Percentiles rank a stretch among this genome's conserved stretches.
Evolutionary conservation across 805 yeast genomes (phyloP).

Genomic region (Wickerhamiella siamensis): DNA sequence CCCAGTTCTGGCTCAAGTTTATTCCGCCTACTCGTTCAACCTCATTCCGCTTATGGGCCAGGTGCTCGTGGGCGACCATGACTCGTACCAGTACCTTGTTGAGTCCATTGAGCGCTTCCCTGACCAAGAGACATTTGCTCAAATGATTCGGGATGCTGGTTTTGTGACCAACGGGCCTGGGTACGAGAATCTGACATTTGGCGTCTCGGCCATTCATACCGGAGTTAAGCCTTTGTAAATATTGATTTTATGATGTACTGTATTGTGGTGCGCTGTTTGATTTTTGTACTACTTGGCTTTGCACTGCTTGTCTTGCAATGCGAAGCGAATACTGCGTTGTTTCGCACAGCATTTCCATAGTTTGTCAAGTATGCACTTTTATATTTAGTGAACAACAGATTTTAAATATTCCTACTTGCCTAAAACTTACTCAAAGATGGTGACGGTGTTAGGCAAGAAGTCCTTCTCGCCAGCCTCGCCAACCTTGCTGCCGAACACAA

Average conservation of each 20-base stretch:
- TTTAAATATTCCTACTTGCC: no score
- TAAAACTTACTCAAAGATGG: conserved; percentile 20
- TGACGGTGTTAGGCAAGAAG: conserved; percentile 31
- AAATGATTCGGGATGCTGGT: conserved; percentile 90
- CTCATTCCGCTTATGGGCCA: conserved; percentile 90
- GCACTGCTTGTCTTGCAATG: no score
- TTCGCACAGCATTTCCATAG: no score
- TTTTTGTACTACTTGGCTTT: no score
- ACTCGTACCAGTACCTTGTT: conserved; percentile 89
- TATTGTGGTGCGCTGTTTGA: no score
- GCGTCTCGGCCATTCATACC: conserved; percentile 89
- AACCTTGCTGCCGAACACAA: conserved; percentile 35
- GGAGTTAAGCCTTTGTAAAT: conserved; percentile 92
- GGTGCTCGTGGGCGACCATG: conserved; percentile 85
- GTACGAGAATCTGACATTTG: conserved; percentile 86
- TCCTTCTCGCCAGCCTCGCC: conserved; percentile 28
- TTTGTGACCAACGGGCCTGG: conserved; percentile 83
- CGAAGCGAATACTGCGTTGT: no score
- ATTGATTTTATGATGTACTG: no score
- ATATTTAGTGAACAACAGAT: no score
- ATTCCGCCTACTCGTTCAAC: conserved; percentile 80
- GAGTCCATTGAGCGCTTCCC: conserved; percentile 91
- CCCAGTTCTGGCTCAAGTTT: conserved; percentile 54
- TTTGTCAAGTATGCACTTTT: no score
- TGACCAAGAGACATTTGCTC: conserved; percentile 74